Base-by-base conservation (phyloP, 1,284 basidiomycete genomes). In the Heterobasidion irregulare region DNA sequence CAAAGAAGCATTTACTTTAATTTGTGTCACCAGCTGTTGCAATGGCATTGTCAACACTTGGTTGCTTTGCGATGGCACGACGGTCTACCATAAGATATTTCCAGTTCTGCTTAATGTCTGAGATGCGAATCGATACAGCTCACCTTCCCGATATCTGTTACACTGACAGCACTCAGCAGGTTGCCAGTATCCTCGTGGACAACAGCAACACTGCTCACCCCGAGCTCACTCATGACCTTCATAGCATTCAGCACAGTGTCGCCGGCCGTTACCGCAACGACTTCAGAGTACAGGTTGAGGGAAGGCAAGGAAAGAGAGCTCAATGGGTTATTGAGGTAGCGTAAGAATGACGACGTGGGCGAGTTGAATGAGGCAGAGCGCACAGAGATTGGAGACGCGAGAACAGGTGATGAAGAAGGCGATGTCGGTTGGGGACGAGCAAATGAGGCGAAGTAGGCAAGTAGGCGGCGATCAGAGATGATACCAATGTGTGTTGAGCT, bases 171-270 rank as follows among this genome's bases (percentile, higher is more conserved):
- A 59, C 88, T 87, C 57, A 87, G 66, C 47, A 91, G 68, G 35
- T 68, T 72, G 4, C 83, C 78, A 6, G 67, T 72, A 35, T 80
- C 82, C 53, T 86, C 84, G 51, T 88, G 83, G 5, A 88, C 65
- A 7, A 90, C 83, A 18, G 88, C 88, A 50, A 89, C 72, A 61
- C 84, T 88, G 65, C 88, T 88, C 41, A 90, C 86, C 18, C 88
- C 88, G 64, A 84, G 78, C 59, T 88, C 84, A 62, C 85, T 88
- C 88, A 90, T 89, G 34, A 86, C 71, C 56, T 73, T 78, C 88
- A 90, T 90, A 5, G 86, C 86, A 66, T 89, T 83, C 36, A 89
- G 70, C 16, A 89, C 82, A 18, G 75, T 74, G 3, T 79, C 77
- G 16, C 71, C 75, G 45, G 84, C 79, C 7, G 75, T 74, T 8